phyloP scores from a whole-genome alignment of 2,329 filamentous ascomycete genomes.

The Cercospora sp. region DNA sequence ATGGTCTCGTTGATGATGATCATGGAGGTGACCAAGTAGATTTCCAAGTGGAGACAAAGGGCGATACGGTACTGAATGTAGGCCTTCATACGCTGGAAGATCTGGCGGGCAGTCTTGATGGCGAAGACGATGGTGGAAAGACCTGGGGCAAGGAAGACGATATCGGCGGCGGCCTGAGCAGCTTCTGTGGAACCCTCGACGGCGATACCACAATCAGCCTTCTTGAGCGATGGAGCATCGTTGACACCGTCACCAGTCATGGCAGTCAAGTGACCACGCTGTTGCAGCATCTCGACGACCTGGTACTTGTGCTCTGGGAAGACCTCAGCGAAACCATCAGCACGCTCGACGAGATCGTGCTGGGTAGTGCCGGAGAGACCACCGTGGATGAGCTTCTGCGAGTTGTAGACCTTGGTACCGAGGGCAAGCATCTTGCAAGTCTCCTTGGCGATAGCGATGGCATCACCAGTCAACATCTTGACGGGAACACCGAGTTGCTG shows the following conservation, averaged over 20 bases:
- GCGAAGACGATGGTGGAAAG: constrained; percentile 70
- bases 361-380: constrained; percentile 71
- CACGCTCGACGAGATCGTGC: constrained; percentile 74
- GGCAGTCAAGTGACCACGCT: constrained; percentile 70
- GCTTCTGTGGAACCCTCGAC: constrained; percentile 72
- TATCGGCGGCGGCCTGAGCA: constrained; percentile 70
- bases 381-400: constrained; percentile 73
- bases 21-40: constrained; percentile 76
- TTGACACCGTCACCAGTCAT: constrained; percentile 78
- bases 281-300: constrained; percentile 73
- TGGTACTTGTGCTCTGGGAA: constrained; percentile 77
- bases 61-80: constrained; percentile 78
- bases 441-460: constrained; percentile 77
- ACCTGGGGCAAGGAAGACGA: constrained; percentile 72
- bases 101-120: constrained; percentile 72
- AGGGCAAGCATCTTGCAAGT: constrained; percentile 80
- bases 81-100: constrained; percentile 77
- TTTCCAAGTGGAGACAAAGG: constrained; percentile 70
- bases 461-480: constrained; percentile 81
- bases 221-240: constrained; percentile 72
- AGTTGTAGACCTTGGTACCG: constrained; percentile 79
- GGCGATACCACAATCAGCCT: constrained; percentile 72
- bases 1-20: constrained; percentile 79
- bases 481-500: constrained; percentile 74
- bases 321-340: constrained; percentile 72